Conservation (phyloP, 176 grass and related monocot species). For the Typha latifolia region DNA sequence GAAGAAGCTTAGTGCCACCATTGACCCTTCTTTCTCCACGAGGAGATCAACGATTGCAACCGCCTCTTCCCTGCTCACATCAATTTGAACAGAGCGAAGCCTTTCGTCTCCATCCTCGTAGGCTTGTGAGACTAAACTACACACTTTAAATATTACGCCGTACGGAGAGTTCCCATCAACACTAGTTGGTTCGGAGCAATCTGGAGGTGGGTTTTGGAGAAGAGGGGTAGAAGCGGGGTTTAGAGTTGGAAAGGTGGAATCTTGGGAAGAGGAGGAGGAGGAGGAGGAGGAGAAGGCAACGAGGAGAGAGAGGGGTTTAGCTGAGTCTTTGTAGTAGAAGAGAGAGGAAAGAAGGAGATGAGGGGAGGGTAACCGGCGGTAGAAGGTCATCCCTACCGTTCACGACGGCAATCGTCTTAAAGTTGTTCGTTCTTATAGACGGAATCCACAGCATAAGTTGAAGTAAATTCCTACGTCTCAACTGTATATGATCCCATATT, state of each 20-base stretch:
- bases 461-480: no score
- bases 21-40: slow-evolving; percentile 46
- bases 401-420: not conserved
- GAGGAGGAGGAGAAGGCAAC: no score
- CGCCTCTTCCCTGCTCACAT: slow-evolving; percentile 43
- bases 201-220: slow-evolving; percentile 2
- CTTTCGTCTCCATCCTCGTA: slow-evolving; percentile 18
- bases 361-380: not conserved
- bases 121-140: slow-evolving; percentile 17
- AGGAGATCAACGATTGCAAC: slow-evolving; percentile 33
- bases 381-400: not conserved
- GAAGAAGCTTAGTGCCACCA: slow-evolving; percentile 56
- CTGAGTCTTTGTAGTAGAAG: not conserved
- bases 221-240: not conserved
- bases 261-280: not conserved
- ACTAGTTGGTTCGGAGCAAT: slow-evolving; percentile 2
- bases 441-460: no score
- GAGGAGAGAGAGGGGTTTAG: not conserved
- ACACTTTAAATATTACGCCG: not conserved
- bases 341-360: not conserved
- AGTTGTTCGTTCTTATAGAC: no score
- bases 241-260: not conserved
- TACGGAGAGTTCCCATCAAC: not conserved
- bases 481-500: no score
- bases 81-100: slow-evolving; percentile 19